These are phyloP conservation scores for Acanthamoeba royreba DNA, from an alignment of 208 protist species.

Conservation along the genomic window DNA sequence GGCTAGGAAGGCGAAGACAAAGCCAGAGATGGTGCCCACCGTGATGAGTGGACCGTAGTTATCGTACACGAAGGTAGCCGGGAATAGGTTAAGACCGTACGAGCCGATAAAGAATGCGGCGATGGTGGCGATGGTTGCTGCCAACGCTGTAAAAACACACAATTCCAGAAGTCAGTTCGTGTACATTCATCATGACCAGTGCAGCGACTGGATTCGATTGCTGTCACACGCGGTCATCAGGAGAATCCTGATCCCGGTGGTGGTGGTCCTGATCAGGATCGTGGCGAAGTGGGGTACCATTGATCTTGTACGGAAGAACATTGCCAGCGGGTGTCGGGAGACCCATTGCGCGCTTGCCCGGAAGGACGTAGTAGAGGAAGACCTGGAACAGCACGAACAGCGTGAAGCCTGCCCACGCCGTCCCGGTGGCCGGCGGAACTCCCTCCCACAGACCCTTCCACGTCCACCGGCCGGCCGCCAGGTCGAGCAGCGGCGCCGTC, in stretches of 20 bases:
- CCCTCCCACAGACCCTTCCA: neutral
- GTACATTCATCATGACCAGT: too few species aligned
- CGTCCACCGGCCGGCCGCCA: neutral
- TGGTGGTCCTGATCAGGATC: too few species aligned
- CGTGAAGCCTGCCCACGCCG: neutral
- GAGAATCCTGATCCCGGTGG: too few species aligned
- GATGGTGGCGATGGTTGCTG: neutral
- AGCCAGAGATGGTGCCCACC: slow-evolving; percentile 51
- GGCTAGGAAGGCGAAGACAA: slow-evolving; percentile 46
- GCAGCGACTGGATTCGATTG: too few species aligned
- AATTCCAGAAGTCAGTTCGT: too few species aligned
- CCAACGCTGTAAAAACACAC: too few species aligned
- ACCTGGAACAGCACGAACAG: slow-evolving; percentile 37
- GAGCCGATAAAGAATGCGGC: slow-evolving; percentile 39
- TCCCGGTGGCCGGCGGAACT: neutral
- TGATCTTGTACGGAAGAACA: slow-evolving; percentile 50
- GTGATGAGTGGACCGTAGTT: slow-evolving; percentile 52
- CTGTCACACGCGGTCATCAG: too few species aligned
- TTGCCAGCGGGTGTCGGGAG: slow-evolving; percentile 48
- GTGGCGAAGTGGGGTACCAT: too few species aligned
- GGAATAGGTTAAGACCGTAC: slow-evolving; percentile 36
- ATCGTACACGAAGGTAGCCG: slow-evolving; percentile 59
- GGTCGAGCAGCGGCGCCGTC: neutral
- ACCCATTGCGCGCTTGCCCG: slow-evolving; percentile 9
- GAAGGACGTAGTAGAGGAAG: neutral